phyloP scores from a whole-genome alignment of 306 rosid genomes.

The Dicorynia guianensis region DNA sequence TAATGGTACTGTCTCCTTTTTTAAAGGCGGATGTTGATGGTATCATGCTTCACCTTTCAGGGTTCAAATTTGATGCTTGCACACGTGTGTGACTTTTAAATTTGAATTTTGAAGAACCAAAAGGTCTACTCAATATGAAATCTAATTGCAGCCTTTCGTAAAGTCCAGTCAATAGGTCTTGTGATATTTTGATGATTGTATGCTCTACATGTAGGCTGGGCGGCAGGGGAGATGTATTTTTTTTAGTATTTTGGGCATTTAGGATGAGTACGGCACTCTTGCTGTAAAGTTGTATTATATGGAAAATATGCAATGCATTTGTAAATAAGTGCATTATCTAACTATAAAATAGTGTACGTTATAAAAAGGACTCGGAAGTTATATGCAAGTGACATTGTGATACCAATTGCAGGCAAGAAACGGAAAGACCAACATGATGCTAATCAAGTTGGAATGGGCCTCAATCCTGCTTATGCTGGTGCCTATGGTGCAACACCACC shows the following conservation, averaged over 20 bases:
- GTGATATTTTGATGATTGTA: not conserved
- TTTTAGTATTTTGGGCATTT: conserved; percentile 23
- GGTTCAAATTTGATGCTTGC: conserved; percentile 25
- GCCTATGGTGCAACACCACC: conserved; percentile 80
- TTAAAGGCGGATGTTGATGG: too few relatives aligned
- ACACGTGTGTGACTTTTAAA: not conserved
- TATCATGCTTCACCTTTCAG: not conserved
- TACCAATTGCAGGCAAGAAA: conserved; percentile 71
- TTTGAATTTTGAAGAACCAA: conserved; percentile 8
- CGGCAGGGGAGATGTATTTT: not conserved
- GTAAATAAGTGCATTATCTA: not conserved
- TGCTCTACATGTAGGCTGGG: not conserved
- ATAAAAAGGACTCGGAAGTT: not conserved
- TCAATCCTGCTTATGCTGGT: conserved; percentile 84
- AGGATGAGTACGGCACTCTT: conserved; percentile 13
- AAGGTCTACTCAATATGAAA: not conserved
- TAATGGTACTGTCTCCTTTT: too few relatives aligned
- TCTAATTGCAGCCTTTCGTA: not conserved
- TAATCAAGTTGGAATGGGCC: conserved; percentile 82
- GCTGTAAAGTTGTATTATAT: conserved; percentile 12
- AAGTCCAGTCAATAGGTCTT: conserved; percentile 4
- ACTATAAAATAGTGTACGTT: conserved; percentile 9
- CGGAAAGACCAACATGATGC: conserved; percentile 90
- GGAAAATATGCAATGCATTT: conserved; percentile 4
- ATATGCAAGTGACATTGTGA: conserved; percentile 16